Percentiles rank a stretch among this genome's conserved stretches.
Evolutionary conservation across 331 rosid genomes (phyloP).

Genomic region (Rosa hybrid): DNA sequence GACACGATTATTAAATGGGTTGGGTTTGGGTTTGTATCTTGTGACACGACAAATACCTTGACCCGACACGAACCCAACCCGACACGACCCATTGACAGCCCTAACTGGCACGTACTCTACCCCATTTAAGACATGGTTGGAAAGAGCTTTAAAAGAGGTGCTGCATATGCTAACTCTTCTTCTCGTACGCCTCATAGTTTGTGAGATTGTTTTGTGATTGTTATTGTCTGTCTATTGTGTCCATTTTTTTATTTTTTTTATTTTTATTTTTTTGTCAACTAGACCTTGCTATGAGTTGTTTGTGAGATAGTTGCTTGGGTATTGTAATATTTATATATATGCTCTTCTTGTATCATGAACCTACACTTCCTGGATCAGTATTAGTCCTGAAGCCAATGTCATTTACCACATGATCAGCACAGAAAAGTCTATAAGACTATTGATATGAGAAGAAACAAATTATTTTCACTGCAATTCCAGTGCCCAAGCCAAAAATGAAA

Average conservation of each 20-base stretch:
- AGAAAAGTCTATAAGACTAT: too few relatives aligned
- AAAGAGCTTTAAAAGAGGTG: constrained; percentile 72
- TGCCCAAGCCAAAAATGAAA: neutral
- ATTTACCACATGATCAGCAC: neutral
- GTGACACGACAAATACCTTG: too few relatives aligned
- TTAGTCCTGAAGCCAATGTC: neutral
- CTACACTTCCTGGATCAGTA: neutral
- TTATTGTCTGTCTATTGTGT: constrained; percentile 30
- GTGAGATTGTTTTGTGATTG: constrained; percentile 15
- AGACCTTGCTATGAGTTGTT: constrained; percentile 2
- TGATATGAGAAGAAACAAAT: too few relatives aligned
- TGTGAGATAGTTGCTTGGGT: constrained; percentile 34
- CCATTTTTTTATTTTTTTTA: constrained; percentile 3
- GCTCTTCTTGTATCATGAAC: neutral
- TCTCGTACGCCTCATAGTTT: constrained; percentile 33
- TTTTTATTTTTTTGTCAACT: neutral
- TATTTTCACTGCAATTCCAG: too few relatives aligned
- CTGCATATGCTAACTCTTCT: constrained; percentile 41
- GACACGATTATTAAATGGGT: too few relatives aligned
- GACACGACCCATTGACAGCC: too few relatives aligned
- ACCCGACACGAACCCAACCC: too few relatives aligned
- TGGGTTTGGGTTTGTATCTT: too few relatives aligned
- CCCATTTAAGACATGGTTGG: constrained; percentile 87
- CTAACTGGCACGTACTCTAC: constrained; percentile 34
- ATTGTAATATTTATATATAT: constrained; percentile 24